Evolutionary conservation across 2,329 filamentous ascomycete genomes (phyloP), one percentile per base, ranked within the genome.

Genomic region (Aspergillus piperis): DNA sequence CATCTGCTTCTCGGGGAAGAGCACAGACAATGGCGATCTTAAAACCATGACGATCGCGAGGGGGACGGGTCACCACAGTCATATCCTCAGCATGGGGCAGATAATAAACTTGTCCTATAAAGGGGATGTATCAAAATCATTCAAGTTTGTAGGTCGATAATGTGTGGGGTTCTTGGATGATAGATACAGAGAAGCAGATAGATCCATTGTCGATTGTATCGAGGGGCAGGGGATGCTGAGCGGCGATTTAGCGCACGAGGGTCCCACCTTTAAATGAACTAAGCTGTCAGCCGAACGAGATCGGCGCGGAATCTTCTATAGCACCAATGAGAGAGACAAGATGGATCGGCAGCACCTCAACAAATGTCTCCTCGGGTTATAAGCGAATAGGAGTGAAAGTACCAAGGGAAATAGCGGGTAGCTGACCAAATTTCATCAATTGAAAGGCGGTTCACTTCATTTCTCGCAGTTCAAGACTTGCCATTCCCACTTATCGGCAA

Each of bases 21-120:
- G 44, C 44, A 19, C 59, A 61, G 1, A 58, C 17, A 13, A 61
- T 55, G 6, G 59, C 59, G 44, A 54, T 38, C 19, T 51, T 36
- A 15, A 61, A 52, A 23, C 25, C 57, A 13, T 41, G 21, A 6
- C 60, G 51, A n/a, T 38, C 25, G 39, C 15, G 19, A 8, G 71
- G 61, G 2, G 41, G 19, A 13, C 21, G 19, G 10, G 41, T 23
- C 41, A 21, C 41, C 41, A 23, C 11, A 21, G 41, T 23, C 41
- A 44, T 44, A 21, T 44, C 6, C 19, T 23, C 10, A 13, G 41
- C 41, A 44, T 44, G 13, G 19, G 19, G 41, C 5, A 44, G 2
- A 21, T 21, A 11, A 21, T 44, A 3, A 2, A 11, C 11, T 6
- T 13, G 23, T 21, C 5, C 41, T 13, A 3, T 15, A 3, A 44